Conservation (phyloP, 2,329 filamentous ascomycete species). For the Pseudogymnoascus sp. region DNA sequence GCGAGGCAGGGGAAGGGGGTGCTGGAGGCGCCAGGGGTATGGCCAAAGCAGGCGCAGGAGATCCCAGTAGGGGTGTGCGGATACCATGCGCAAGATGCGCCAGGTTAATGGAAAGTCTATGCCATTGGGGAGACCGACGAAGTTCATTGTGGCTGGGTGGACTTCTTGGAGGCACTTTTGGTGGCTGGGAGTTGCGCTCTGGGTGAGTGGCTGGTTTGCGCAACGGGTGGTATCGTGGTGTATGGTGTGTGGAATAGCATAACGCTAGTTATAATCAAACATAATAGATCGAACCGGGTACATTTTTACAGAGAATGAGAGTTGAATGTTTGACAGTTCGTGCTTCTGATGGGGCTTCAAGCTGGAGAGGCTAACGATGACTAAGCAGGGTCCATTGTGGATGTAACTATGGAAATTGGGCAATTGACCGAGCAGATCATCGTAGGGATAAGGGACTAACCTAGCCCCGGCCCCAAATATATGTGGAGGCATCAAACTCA, state of each 20-base stretch:
- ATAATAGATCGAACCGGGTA: neutral
- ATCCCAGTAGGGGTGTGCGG: neutral
- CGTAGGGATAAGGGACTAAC: neutral
- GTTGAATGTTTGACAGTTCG: neutral
- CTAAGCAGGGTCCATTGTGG: neutral
- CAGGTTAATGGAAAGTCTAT: neutral
- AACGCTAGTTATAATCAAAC: neutral
- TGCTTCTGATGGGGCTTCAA: neutral
- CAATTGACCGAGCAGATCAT: neutral
- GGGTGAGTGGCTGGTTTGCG: neutral
- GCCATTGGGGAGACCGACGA: neutral
- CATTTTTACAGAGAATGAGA: neutral
- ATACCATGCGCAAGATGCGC: neutral
- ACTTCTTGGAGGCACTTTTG: neutral
- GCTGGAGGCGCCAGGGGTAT: constrained; percentile 9
- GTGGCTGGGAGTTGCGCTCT: neutral
- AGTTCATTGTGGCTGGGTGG: neutral
- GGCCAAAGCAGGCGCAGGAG: neutral
- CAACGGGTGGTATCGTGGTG: neutral
- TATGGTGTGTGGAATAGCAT: neutral
- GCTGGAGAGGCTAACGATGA: neutral
- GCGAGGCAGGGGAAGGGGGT: constrained; percentile 15
- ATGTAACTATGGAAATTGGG: neutral
- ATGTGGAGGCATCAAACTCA: neutral
- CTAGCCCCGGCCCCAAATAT: neutral